Percentiles rank a stretch among this genome's conserved stretches.
Evolutionary conservation across 352 stramenopile species (phyloP).

Genomic region (Elongisporangium prolatum): DNA sequence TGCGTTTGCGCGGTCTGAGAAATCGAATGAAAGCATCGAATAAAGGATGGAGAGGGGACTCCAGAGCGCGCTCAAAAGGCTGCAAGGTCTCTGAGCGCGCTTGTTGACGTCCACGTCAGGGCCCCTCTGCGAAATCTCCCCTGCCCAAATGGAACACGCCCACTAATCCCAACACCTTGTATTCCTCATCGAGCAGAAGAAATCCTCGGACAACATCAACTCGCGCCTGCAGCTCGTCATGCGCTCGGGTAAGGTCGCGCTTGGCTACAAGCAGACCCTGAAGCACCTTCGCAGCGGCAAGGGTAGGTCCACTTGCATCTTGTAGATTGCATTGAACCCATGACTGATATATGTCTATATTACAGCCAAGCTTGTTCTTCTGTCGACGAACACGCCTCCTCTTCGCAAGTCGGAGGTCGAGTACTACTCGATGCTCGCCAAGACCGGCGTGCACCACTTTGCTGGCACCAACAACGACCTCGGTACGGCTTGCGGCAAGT

Average conservation of each 20-base stretch:
- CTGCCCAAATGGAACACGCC: constrained; percentile 17
- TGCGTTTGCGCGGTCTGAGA: neutral
- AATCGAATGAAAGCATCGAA: neutral
- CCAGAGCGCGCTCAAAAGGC: neutral
- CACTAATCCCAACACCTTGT: constrained; percentile 16
- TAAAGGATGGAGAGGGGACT: neutral
- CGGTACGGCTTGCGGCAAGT: constrained; percentile 98
- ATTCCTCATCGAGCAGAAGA: constrained; percentile 84
- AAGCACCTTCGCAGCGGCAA: constrained; percentile 96
- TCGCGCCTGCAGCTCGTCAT: constrained; percentile 99
- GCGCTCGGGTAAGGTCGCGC: constrained; percentile 97
- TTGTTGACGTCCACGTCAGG: neutral
- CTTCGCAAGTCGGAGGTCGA: constrained; percentile 99
- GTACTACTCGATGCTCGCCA: constrained; percentile 99
- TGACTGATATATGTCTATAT: too few relatives aligned
- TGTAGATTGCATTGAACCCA: too few relatives aligned
- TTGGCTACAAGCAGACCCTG: constrained; percentile 98
- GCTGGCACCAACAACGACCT: constrained; percentile 98
- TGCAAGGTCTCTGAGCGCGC: neutral
- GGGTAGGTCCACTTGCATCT: constrained; percentile 29
- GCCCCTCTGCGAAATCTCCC: neutral
- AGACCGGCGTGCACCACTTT: constrained; percentile 98
- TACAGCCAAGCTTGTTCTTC: constrained; percentile 95
- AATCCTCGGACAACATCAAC: constrained; percentile 99
- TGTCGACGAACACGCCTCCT: constrained; percentile 97